These are phyloP conservation scores for Alternaria angustiovoidea DNA, from an alignment of 2,329 filamentous ascomycete genomes.

Conservation along the genomic window DNA sequence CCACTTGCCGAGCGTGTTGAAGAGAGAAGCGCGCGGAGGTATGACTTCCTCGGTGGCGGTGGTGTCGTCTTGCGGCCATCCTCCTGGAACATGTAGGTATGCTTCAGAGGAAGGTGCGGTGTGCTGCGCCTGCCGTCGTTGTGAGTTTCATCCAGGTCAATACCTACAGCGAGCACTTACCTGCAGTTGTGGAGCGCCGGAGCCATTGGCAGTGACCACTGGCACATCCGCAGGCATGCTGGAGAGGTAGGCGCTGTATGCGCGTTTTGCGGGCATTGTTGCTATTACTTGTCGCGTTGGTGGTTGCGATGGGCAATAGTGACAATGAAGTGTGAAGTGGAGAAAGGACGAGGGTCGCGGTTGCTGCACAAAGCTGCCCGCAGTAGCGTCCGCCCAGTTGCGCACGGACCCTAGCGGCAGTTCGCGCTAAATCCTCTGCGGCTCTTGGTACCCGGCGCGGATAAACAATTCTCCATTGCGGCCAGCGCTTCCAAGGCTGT, in stretches of 20 bases:
- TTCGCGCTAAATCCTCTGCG: constrained; percentile 12
- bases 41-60: constrained; percentile 1
- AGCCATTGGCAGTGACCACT: constrained; percentile 17
- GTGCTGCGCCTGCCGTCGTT: constrained; percentile 18
- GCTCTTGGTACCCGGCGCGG: constrained; percentile 10
- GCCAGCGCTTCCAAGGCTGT: constrained; percentile 18
- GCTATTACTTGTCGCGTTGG: constrained; percentile 8
- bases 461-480: constrained; percentile 11
- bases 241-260: constrained; percentile 23
- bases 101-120: constrained; percentile 1
- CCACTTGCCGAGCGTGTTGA: constrained; percentile 26
- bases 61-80: constrained; percentile 22
- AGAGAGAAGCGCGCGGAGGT: constrained; percentile 15
- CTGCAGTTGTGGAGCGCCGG: constrained; percentile 26
- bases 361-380: constrained; percentile 14
- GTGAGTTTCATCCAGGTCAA: constrained; percentile 23
- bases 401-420: constrained; percentile 7
- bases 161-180: constrained; percentile 23
- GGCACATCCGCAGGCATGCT: constrained; percentile 19
- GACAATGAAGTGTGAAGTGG: constrained; percentile 16
- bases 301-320: constrained; percentile 16
- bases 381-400: not conserved
- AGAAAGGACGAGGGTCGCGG: constrained; percentile 16
- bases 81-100: constrained; percentile 19
- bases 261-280: constrained; percentile 32